phyloP scores from a whole-genome alignment of 2,329 filamentous ascomycete genomes.

The Clarireedia homoeocarpa region DNA sequence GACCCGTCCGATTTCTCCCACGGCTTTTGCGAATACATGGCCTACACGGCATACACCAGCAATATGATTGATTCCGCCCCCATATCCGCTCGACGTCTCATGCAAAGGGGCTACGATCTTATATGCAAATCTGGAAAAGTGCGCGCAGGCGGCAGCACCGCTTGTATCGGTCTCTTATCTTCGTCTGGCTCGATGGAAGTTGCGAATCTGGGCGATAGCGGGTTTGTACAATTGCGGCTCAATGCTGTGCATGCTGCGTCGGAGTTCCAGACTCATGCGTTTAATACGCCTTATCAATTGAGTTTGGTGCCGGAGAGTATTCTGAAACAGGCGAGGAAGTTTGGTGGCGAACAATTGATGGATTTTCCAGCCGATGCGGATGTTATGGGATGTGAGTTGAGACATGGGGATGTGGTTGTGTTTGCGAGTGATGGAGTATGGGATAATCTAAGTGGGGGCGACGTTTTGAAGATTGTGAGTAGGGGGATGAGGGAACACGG shows the following conservation, averaged over 20 bases:
- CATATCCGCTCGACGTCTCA: slow-evolving; percentile 58
- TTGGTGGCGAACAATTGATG: slow-evolving; percentile 72
- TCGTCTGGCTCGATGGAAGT: slow-evolving; percentile 71
- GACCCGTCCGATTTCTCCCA: slow-evolving; percentile 95
- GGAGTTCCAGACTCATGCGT: slow-evolving; percentile 84
- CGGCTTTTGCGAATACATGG: slow-evolving; percentile 89
- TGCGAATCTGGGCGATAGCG: slow-evolving; percentile 92
- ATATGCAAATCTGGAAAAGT: slow-evolving; percentile 69
- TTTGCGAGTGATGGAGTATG: slow-evolving; percentile 93
- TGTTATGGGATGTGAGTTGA: slow-evolving; percentile 65
- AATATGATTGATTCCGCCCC: slow-evolving; percentile 27
- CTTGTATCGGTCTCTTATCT: slow-evolving; percentile 73
- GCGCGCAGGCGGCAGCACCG: slow-evolving; percentile 81
- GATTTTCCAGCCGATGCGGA: slow-evolving; percentile 81
- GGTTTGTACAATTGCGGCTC: slow-evolving; percentile 77
- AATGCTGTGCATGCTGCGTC: slow-evolving; percentile 81
- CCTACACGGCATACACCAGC: slow-evolving; percentile 50
- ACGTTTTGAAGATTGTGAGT: slow-evolving; percentile 75
- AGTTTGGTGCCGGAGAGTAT: slow-evolving; percentile 78
- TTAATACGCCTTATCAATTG: slow-evolving; percentile 95
- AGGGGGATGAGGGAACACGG: slow-evolving; percentile 64
- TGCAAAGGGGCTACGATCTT: slow-evolving; percentile 78
- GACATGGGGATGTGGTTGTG: slow-evolving; percentile 87
- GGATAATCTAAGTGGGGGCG: slow-evolving; percentile 90
- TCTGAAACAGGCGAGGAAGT: slow-evolving; percentile 70